phyloP scores from a whole-genome alignment of 306 rosid species.

The apple (Malus domestica) region ASM211411v1 NC_041805.1:25132501-25133000 shows the following conservation, averaged over 20 bases:
- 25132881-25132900: background rate
- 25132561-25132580: background rate
- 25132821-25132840: background rate
- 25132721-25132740: too few species aligned
- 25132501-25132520: background rate
- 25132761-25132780: background rate
- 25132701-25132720: too few species aligned
- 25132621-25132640: too few species aligned
- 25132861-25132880: background rate
- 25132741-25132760: background rate
- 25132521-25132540: background rate
- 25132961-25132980: conserved; percentile 70
- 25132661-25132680: too few species aligned
- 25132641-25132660: too few species aligned
- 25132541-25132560: background rate
- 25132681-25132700: too few species aligned
- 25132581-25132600: background rate
- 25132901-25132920: conserved; percentile 19
- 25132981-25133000: conserved; percentile 82
- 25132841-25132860: background rate
- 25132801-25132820: background rate
- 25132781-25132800: background rate
- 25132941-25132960: conserved; percentile 70
- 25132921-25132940: conserved; percentile 83
- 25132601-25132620: background rate